Base-by-base conservation (phyloP, 2,329 filamentous ascomycete species). In the Zasmidium citrigriseum region DNA sequence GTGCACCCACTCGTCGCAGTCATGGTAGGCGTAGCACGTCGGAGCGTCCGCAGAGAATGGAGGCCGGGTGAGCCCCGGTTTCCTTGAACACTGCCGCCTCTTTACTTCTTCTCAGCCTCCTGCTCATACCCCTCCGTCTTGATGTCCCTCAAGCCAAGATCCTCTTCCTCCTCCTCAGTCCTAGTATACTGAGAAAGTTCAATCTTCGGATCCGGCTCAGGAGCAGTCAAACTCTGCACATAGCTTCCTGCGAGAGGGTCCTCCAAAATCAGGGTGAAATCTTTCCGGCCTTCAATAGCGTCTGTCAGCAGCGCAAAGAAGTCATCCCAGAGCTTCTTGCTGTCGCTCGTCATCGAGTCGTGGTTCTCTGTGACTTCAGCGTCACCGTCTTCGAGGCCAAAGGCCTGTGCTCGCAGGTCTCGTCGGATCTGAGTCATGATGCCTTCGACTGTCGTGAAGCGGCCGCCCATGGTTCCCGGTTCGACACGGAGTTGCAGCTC, bases 381-480 rank as follows among this genome's bases (percentile, higher is more conserved):
- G 53, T 77, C 74, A 41, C 80, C 80, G 55, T 85, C 86, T 20
- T 83, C 86, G 16, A 84, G 78, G 67, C 96, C 86, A 75, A 96
- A 99, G 63, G 98, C 96, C 71, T 96, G 91, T 50, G 83, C 85
- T 72, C 88, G 89, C 22, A 99, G 83, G 74, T 99, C 93, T 72
- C 95, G 88, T 62, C 93, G 89, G 59, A 99, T 90, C 73, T 99
- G 91, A 0, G 91, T 95, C 55, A 98, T 81, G 20, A 98, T 85
- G 61, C 95, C 95, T 76, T 99, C 95, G 20, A 99, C 88, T 0
- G 95, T 99, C 20, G 95, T 99, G 80, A 99, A 99, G 58, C 95
- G 88, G 18, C 95, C 95, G 60, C 95, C 95, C 18, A 99, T 86
- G 0, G 95, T 99, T 57, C 95, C 95, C 0, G 93, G 92, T 75